Evolutionary conservation across 176 grass and related monocot species (phyloP).

Genomic region (Phragmites australis): DNA sequence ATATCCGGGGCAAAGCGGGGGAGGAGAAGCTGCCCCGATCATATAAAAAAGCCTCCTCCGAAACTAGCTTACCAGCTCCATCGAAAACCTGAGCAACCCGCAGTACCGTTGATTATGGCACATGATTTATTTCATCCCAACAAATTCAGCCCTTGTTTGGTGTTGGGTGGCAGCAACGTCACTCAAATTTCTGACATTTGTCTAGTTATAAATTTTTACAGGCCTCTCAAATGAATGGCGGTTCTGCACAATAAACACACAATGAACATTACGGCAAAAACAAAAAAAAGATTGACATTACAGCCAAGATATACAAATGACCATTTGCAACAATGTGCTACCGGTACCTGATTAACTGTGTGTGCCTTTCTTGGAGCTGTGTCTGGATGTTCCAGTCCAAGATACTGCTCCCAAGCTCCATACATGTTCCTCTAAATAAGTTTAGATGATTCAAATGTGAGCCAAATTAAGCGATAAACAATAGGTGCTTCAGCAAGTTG

Average conservation of each 20-base stretch:
- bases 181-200: constrained; percentile 16
- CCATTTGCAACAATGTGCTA: background rate
- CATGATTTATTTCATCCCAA: constrained; percentile 37
- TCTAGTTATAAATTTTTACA: constrained; percentile 98
- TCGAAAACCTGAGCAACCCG: constrained; percentile 41
- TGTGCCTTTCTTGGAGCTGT: constrained; percentile 79
- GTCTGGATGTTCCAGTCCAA: constrained; percentile 92
- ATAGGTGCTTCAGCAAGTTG: constrained; percentile 12
- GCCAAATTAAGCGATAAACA: constrained; percentile 21
- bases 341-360: constrained; percentile 75
- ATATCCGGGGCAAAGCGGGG: constrained; percentile 22
- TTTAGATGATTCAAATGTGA: background rate
- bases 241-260: constrained; percentile 57
- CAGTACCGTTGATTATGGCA: constrained; percentile 30
- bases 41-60: constrained; percentile 14
- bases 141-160: constrained; percentile 33
- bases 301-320: background rate
- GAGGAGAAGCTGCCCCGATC: constrained; percentile 34
- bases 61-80: constrained; percentile 36
- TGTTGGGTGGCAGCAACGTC: constrained; percentile 8
- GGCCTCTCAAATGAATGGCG: constrained; percentile 91
- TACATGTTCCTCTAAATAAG: constrained; percentile 85
- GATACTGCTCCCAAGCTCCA: constrained; percentile 99
- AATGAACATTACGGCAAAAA: background rate
- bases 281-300: background rate